These are phyloP conservation scores for Annulohypoxylon moriforme DNA, from an alignment of 495 filamentous ascomycete genomes.

Conservation along the genomic window DNA sequence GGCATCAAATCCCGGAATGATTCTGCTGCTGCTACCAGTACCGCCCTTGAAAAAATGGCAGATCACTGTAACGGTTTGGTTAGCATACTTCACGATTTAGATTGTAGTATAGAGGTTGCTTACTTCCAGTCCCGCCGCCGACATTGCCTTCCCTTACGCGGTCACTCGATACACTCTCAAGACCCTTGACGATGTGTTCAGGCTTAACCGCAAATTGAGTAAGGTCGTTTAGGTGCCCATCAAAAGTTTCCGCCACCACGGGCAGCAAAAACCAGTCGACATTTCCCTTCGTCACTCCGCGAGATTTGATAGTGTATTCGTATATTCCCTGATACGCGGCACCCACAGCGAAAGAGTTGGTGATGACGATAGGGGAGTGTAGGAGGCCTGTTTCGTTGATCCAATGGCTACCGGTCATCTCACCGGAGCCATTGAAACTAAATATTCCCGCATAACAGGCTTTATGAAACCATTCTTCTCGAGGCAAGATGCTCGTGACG, in stretches of 20 bases:
- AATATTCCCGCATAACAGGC: conserved; percentile 63
- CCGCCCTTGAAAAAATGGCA: conserved; percentile 63
- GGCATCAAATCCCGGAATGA: conserved; percentile 52
- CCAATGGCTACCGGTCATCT: conserved; percentile 65
- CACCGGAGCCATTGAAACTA: conserved; percentile 65
- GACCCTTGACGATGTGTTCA: conserved; percentile 57
- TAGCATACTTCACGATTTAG: background rate
- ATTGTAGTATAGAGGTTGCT: conserved; percentile 5
- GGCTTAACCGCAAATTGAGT: conserved; percentile 55
- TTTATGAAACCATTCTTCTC: conserved; percentile 58
- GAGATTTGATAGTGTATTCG: conserved; percentile 58
- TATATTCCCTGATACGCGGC: conserved; percentile 61
- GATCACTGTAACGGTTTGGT: conserved; percentile 18
- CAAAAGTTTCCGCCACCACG: conserved; percentile 65
- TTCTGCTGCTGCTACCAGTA: conserved; percentile 61
- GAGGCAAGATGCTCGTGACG: conserved; percentile 63
- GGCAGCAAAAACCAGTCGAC: conserved; percentile 62
- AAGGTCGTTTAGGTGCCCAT: conserved; percentile 62
- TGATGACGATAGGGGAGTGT: conserved; percentile 62
- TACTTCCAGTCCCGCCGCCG: conserved; percentile 64
- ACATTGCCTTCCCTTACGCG: conserved; percentile 62
- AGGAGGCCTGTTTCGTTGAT: conserved; percentile 64
- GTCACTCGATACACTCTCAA: conserved; percentile 53
- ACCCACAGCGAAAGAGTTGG: conserved; percentile 62
- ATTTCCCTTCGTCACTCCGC: conserved; percentile 46